These are phyloP conservation scores for Trichoderma harzianum DNA, from an alignment of 2,329 filamentous ascomycete species.

Conservation along the genomic window DNA sequence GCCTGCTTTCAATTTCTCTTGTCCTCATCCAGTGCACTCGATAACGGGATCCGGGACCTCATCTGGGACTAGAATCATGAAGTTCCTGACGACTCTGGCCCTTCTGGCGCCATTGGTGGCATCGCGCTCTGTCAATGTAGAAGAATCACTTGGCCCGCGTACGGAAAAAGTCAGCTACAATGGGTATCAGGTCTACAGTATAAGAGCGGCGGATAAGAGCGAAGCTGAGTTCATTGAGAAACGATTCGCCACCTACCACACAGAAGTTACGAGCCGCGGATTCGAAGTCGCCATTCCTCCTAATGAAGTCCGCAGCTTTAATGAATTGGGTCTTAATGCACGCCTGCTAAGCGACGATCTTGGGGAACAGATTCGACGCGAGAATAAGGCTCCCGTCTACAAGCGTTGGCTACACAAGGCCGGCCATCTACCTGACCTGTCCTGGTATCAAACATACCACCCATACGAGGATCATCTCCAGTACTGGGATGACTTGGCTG, in stretches of 20 bases:
- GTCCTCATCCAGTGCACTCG: background rate
- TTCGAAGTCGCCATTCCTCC: constrained; percentile 3
- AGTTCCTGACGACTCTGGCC: background rate
- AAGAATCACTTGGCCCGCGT: background rate
- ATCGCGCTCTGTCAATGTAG: background rate
- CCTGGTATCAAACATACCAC: constrained; percentile 55
- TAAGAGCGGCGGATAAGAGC: background rate
- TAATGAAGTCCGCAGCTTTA: background rate
- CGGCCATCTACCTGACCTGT: constrained; percentile 19
- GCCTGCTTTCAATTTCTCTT: background rate
- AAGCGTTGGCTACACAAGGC: background rate
- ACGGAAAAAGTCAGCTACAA: background rate
- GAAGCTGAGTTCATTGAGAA: background rate
- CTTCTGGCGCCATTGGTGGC: background rate
- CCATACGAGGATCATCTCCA: constrained; percentile 47
- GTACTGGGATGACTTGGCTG: constrained; percentile 44
- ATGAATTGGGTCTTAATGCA: background rate
- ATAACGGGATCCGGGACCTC: background rate
- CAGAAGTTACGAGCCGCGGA: background rate
- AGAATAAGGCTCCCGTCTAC: background rate
- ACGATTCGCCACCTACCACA: background rate
- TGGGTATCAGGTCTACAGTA: background rate
- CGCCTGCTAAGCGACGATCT: background rate
- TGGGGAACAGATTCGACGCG: background rate
- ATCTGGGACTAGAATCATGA: background rate